Conservation (phyloP, 139 green algal species). For the Chlorella sp. region DNA sequence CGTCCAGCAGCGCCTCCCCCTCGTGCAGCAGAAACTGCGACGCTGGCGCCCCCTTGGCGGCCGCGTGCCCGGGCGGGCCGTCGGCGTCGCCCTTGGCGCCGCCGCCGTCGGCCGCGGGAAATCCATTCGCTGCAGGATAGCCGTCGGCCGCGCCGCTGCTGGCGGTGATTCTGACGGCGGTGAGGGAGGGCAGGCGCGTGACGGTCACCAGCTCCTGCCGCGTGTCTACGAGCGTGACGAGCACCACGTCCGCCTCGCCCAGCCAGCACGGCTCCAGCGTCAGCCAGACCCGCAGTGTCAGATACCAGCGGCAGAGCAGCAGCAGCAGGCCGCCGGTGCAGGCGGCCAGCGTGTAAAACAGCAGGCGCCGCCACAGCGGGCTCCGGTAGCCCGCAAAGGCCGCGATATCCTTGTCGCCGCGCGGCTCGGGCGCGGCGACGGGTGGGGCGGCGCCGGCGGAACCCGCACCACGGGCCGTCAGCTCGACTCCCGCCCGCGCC, state of each 20-base stretch:
- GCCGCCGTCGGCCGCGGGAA: background rate
- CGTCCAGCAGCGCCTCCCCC: conserved; percentile 7
- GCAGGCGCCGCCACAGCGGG: conserved; percentile 5
- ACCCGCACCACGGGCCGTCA: no score
- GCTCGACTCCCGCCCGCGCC: no score
- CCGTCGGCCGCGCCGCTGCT: conserved; percentile 5
- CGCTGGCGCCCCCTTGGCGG: background rate
- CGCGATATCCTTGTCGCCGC: conserved; percentile 31
- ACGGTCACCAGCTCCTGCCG: conserved; percentile 29
- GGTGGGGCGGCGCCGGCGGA: no score
- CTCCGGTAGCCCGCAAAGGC: conserved; percentile 23
- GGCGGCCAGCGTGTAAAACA: conserved; percentile 19
- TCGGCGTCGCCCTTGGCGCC: no score
- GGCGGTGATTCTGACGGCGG: conserved; percentile 34
- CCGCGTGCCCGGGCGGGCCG: background rate
- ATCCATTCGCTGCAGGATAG: background rate
- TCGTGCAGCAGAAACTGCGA: conserved; percentile 5
- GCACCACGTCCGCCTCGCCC: conserved; percentile 23
- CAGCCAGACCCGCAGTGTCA: conserved; percentile 5
- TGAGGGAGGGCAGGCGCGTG: conserved; percentile 20
- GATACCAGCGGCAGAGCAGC: conserved; percentile 22
- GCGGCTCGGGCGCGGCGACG: no score
- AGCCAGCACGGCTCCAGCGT: conserved; percentile 16
- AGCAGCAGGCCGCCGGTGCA: conserved; percentile 18
- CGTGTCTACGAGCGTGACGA: conserved; percentile 32